Evolutionary conservation across 78 protist species (phyloP), one percentile per base, ranked within the genome.

Genomic region (Tieghemostelium lacteum): DNA sequence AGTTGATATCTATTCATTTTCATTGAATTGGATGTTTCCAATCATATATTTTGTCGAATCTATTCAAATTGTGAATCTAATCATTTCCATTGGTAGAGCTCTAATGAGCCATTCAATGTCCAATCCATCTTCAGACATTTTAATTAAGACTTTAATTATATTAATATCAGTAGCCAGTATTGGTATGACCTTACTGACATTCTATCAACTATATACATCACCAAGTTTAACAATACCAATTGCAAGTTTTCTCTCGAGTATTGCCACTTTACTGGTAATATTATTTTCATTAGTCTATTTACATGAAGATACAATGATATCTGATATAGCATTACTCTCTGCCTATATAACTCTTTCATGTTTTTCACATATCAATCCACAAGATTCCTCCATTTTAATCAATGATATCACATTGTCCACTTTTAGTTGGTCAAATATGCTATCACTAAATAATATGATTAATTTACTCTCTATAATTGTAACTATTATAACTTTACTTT

Each of bases 191-290:
- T 24, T 71, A 1, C 50, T n/a, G 45, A 50, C 50, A 33, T 40
- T 71, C 10, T 71, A 71, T 71, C 26, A 50, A 50, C 28, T 71
- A 33, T 71, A 33, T 22, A 31, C n/a, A 5, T 31, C 58, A 4
- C 28, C 17, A n/a, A 26, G 5, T 28, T 31, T 71, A 22, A 40
- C 60, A 50, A 50, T 55, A 14, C 29, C 39, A 71, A 71, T 31
- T 71, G 7, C 77, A 31, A 40, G 77, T 50, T 71, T 71, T 40
- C 52, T 71, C 28, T 71, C 77, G 31, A 71, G 77, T 71, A n/a
- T 71, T 31, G 77, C 64, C 22, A 71, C 77, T 29, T 71, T 71
- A 31, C 14, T 71, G 26, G 12, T 71, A 31, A 28, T 71, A 31
- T 71, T 71, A 50, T 16, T 71, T 36, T 52, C 63, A 71, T 71